A percentile compares a stretch with the other conserved stretches of the same genome.
phyloP scores from a whole-genome alignment of 345 rosid species.

The Alliaria petiolata region DNA sequence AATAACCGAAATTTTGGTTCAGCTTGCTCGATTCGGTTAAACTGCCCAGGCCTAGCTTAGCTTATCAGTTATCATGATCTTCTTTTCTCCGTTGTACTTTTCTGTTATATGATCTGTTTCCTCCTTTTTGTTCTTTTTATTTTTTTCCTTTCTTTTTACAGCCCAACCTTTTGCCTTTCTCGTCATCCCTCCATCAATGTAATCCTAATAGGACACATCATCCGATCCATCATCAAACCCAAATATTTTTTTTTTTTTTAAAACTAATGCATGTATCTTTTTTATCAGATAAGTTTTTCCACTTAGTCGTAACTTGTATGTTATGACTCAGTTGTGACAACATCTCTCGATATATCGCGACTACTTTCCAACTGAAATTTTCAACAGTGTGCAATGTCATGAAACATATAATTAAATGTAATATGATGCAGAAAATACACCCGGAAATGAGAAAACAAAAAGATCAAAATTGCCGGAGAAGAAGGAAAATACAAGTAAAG shows the following conservation, averaged over 20 bases:
- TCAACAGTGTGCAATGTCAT: not conserved
- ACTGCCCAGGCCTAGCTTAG: not conserved
- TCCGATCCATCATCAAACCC: not conserved
- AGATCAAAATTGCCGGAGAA: not conserved
- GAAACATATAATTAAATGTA: not conserved
- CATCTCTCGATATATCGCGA: not conserved
- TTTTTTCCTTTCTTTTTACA: not conserved
- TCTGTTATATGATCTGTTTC: not conserved
- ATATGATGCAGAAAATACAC: not conserved
- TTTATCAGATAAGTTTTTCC: not conserved
- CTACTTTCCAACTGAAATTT: constrained; percentile 3
- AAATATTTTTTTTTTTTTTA: too few species aligned
- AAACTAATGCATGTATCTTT: not conserved
- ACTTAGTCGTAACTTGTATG: not conserved
- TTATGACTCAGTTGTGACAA: not conserved
- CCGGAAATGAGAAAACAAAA: not conserved
- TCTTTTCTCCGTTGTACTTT: too few species aligned
- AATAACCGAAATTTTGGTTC: not conserved
- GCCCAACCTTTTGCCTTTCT: constrained; percentile 7
- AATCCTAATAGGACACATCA: constrained; percentile 26
- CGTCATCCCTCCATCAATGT: constrained; percentile 18
- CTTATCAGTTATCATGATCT: not conserved
- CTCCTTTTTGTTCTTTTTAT: not conserved
- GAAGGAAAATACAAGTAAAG: not conserved
- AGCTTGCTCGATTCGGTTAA: not conserved